Evolutionary conservation across 176 grass and related monocot genomes (phyloP), one percentile per base, ranked within the genome.

Genomic region (Dendrocalamus sinicus): DNA sequence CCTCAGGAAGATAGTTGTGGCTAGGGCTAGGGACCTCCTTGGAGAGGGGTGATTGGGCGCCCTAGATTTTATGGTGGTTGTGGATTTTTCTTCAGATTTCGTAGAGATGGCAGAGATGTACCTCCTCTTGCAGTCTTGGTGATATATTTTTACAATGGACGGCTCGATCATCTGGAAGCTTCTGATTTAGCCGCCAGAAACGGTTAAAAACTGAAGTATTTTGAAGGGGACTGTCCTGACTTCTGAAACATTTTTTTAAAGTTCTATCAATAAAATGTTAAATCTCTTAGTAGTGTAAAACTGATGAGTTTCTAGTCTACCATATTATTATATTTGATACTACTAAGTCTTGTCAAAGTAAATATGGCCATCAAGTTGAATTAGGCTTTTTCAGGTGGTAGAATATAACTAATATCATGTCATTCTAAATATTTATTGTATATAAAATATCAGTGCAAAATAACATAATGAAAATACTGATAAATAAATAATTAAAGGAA

Each of bases 21-120:
- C 16, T 86, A 40, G 14, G 72, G 63, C 72, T 37, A 37, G 35
- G 35, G 4, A 37, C 35, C 37, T 39, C 37, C 37, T 12, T 19
- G 72, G 22, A n/a, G 44, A 37, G 4, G 39, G 19, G 66, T 35
- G 86, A 88, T 88, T 84, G 73, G 83, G 52, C 14, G 67, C 55
- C 12, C 14, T n/a, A 12, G 88, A 85, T 75, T 50, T 76, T 70
- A 48, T 57, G 1, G 76, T 50, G 63, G 79, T 10, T 59, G 63
- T 75, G 59, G 87, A 66, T 85, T 89, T 89, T 67, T 74, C 58
- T 26, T 9, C 59, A 32, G 75, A 58, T 80, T 89, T 66, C 19
- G 80, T 6, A 16, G 1, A 1, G 74, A 78, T 20, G 13, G 4
- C 70, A 37, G n/a, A 52, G 9, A 39, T 22, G 28, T 17, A n/a